Evolutionary conservation across 225 moss, liverwort and hornwort genomes (phyloP).

Genomic region (Pleurozium schreberi): DNA sequence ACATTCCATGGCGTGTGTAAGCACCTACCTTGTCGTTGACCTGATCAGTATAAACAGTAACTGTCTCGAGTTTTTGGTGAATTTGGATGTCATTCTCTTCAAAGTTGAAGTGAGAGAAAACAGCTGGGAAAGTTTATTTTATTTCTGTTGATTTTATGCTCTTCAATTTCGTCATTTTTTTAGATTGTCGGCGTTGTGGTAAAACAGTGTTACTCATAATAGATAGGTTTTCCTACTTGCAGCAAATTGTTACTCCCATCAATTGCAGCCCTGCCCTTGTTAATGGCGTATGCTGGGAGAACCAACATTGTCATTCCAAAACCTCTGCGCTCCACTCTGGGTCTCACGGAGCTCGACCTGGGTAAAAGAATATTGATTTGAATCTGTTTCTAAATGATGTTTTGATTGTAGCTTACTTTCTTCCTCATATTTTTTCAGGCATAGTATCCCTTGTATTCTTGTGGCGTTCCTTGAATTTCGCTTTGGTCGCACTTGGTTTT

Average conservation of each 20-base stretch:
- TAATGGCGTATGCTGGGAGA: constrained; percentile 84
- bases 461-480: background rate
- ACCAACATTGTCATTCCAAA: constrained; percentile 80
- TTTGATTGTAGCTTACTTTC: background rate
- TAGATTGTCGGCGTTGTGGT: background rate
- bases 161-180: background rate
- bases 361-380: constrained; percentile 36
- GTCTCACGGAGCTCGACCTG: constrained; percentile 58
- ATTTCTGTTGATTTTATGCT: background rate
- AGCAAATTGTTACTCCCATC: constrained; percentile 88
- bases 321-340: constrained; percentile 60
- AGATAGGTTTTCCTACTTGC: background rate
- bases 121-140: background rate
- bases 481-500: background rate
- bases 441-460: background rate
- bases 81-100: background rate
- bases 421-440: background rate
- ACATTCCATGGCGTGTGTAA: constrained; percentile 96
- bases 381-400: background rate
- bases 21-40: constrained; percentile 2
- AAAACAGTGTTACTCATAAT: background rate
- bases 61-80: background rate
- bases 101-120: background rate
- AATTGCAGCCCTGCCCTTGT: constrained; percentile 79
- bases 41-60: background rate